Percentiles rank a stretch among this genome's conserved stretches.
phyloP scores from a whole-genome alignment of 176 grass and related monocot species.

The Rhynchospora pubera region DNA sequence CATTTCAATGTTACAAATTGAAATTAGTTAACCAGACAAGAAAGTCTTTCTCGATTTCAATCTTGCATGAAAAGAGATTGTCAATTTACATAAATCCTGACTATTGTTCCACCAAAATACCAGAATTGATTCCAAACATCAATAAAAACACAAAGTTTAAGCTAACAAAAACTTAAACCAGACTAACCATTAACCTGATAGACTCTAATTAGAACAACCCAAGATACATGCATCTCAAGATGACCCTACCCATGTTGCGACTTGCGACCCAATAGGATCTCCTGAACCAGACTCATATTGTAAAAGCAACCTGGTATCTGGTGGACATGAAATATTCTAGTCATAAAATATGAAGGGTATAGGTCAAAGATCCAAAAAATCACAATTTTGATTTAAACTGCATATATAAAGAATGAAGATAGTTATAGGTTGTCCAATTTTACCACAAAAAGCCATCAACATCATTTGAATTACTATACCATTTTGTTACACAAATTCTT shows the following conservation, averaged over 20 bases:
- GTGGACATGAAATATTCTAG: not conserved
- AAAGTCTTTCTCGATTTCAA: not conserved
- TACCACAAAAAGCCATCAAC: not conserved
- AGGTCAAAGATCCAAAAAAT: not conserved
- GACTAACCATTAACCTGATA: not conserved
- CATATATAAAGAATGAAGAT: not conserved
- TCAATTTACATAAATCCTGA: not conserved
- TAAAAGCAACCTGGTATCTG: not conserved
- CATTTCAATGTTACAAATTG: not conserved
- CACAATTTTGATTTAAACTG: not conserved
- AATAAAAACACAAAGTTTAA: not conserved
- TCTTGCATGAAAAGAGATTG: not conserved
- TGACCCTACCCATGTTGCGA: not conserved
- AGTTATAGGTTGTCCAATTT: not conserved
- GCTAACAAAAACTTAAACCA: not conserved
- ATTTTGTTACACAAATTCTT: not conserved
- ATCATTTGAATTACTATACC: not conserved
- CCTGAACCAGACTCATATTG: not conserved
- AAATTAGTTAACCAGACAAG: not conserved
- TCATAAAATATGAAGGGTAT: not conserved
- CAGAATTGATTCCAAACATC: not conserved
- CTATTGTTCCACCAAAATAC: not conserved
- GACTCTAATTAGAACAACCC: not conserved
- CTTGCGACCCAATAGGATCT: not conserved
- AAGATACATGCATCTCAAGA: not conserved